A percentile compares a stretch with the other conserved stretches of the same genome.
These are phyloP conservation scores for Cyclaneusma minus DNA, from an alignment of 2,329 filamentous ascomycete species.

Conservation along the genomic window DNA sequence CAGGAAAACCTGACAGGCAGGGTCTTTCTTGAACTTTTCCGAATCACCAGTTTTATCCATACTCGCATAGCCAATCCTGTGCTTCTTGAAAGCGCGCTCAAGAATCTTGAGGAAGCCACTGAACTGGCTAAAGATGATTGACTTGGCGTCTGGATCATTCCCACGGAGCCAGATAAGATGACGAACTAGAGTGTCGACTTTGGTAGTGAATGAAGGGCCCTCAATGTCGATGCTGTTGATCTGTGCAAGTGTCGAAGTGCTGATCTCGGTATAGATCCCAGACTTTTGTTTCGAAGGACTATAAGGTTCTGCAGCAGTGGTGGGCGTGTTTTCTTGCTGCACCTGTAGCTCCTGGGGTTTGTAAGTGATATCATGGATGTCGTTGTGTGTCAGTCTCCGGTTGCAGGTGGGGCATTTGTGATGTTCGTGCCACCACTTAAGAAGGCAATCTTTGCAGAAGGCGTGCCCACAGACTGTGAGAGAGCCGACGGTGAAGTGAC, in stretches of 20 bases:
- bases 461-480: conserved; percentile 82
- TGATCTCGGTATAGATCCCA: conserved; percentile 66
- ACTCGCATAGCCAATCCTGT: conserved; percentile 57
- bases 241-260: conserved; percentile 51
- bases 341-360: conserved; percentile 61
- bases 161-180: conserved; percentile 77
- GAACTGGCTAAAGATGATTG: conserved; percentile 90
- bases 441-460: conserved; percentile 81
- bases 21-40: conserved; percentile 60
- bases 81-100: conserved; percentile 49
- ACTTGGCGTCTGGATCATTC: conserved; percentile 75
- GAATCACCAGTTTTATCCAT: conserved; percentile 58
- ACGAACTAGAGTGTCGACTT: conserved; percentile 68
- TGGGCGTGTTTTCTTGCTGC: conserved; percentile 35
- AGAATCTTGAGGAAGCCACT: conserved; percentile 67
- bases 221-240: conserved; percentile 71
- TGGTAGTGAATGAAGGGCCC: conserved; percentile 67
- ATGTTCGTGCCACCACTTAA: conserved; percentile 59
- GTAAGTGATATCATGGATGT: conserved; percentile 75
- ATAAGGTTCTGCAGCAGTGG: conserved; percentile 13
- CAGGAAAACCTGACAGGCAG: conserved; percentile 64
- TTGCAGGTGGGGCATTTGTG: conserved; percentile 80
- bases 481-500: conserved; percentile 59
- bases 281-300: conserved; percentile 6
- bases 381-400: conserved; percentile 40